Base-by-base conservation (phyloP, 164 flowering plant species). In the Nelumbo lutea region DNA sequence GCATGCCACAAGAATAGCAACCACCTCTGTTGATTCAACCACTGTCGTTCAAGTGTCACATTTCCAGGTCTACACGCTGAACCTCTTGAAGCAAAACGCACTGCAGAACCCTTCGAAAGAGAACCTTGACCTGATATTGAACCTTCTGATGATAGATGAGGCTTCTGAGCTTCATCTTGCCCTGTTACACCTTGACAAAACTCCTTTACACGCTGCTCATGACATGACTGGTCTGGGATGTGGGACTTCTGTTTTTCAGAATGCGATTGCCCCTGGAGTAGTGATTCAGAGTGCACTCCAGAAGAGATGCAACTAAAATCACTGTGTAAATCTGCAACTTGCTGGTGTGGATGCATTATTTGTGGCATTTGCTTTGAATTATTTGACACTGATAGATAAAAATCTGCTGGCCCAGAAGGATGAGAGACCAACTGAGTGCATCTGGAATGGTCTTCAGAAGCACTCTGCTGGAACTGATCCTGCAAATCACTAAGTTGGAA, bases 1-100 rank as follows among this genome's bases (percentile, higher is more conserved):
- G 98, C 97, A 84, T 96, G 99, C n/a, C 70, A 62, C 76, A 96
- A 66, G 64, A 90, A 86, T 66, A 91, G 79, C 64, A 93, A 79
- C 97, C 97, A 96, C 65, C 79, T 85, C 70, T 63, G 83, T 65
- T 88, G 96, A 71, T 87, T 81, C 62, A 11, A 63, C 61, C 44
- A 85, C 43, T 82, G 76, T 61, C 63, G 59, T 44, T 84, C 90
- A 50, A 66, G 85, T 56, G 68, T 75, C 9, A 71, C 50, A 69
- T 80, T 78, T 52, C 44, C 77, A 61, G 81, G 75, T 68, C 73
- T 80, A 69, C 73, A 70, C 58, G 75, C 58, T 15, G 79, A 67
- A 41, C 74, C 74, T 64, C 67, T 78, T 39, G 79, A 65, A 63
- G 68, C 76, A n/a, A 68, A 76, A 8, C 75, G 80, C 64, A 77